These are phyloP conservation scores for Tetrahymena thermophila DNA, from an alignment of 73 alveolate genomes.

Conservation along the genomic window DNA sequence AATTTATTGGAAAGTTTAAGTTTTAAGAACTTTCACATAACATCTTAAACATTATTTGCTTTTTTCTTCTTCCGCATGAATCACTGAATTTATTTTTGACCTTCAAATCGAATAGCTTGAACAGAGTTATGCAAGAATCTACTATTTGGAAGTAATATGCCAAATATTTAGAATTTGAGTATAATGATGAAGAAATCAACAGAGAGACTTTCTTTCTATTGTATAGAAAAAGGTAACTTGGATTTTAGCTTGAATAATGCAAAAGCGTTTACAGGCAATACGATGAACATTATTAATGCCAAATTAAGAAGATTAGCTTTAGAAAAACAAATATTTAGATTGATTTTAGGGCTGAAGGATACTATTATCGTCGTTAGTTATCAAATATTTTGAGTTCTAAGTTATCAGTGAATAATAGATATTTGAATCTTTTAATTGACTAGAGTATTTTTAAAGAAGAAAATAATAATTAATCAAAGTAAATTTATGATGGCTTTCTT, in stretches of 20 bases:
- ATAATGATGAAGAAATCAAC: background rate
- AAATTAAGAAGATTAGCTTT: background rate
- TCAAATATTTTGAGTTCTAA: background rate
- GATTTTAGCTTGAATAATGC: background rate
- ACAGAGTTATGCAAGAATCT: background rate
- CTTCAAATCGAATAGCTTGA: background rate
- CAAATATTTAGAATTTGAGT: background rate
- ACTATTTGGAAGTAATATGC: background rate
- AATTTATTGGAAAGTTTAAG: background rate
- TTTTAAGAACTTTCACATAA: background rate
- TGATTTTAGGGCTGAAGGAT: background rate
- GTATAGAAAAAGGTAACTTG: background rate
- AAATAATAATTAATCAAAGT: too few species aligned
- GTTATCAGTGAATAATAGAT: too few species aligned
- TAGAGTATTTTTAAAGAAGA: background rate
- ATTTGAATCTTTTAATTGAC: background rate
- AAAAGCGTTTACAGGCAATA: background rate
- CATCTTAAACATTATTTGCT: background rate
- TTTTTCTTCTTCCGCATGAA: background rate
- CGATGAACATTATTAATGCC: background rate
- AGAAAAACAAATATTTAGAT: background rate
- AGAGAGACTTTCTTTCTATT: background rate
- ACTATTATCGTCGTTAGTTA: background rate
- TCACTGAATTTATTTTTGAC: background rate
- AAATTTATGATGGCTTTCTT: background rate